Evolutionary conservation across 2,329 filamentous ascomycete species (phyloP).

Genomic region (Aspergillus brunneoviolaceus): DNA sequence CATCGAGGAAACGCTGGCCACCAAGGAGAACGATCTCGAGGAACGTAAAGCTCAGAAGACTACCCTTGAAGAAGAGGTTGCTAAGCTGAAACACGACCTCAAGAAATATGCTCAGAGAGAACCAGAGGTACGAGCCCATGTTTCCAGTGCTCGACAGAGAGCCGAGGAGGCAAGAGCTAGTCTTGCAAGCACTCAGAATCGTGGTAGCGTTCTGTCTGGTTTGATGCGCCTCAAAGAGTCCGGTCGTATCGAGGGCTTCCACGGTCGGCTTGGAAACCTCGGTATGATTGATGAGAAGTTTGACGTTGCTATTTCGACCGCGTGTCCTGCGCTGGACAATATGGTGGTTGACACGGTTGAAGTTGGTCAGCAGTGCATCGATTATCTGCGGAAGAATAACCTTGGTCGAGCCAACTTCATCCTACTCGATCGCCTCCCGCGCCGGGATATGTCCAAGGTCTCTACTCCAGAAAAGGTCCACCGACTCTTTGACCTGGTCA

Average conservation of each 20-base stretch:
- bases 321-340: conserved; percentile 86
- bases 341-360: conserved; percentile 97
- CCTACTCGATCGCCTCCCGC: conserved; percentile 81
- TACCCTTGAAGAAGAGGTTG: conserved; percentile 70
- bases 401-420: conserved; percentile 97
- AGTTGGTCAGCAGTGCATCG: conserved; percentile 95
- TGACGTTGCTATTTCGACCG: conserved; percentile 97
- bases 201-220: conserved; percentile 86
- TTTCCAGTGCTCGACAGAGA: conserved; percentile 88
- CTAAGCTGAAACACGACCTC: conserved; percentile 70
- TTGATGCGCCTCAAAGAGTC: conserved; percentile 95
- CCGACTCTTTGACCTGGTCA: conserved; percentile 88
- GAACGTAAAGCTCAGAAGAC: conserved; percentile 71
- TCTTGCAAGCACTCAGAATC: conserved; percentile 83
- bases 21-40: conserved; percentile 73
- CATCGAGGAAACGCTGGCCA: conserved; percentile 68
- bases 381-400: conserved; percentile 95
- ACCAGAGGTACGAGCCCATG: conserved; percentile 75
- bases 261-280: conserved; percentile 89
- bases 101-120: conserved; percentile 73
- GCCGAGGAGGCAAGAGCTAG: conserved; percentile 93
- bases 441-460: conserved; percentile 74
- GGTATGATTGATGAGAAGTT: conserved; percentile 92
- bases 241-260: conserved; percentile 94
- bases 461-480: conserved; percentile 90